Percentiles rank a stretch among this genome's conserved stretches.
These are phyloP conservation scores for Tolypocladium capitatum DNA, from an alignment of 2,329 filamentous ascomycete species.

Conservation along the genomic window DNA sequence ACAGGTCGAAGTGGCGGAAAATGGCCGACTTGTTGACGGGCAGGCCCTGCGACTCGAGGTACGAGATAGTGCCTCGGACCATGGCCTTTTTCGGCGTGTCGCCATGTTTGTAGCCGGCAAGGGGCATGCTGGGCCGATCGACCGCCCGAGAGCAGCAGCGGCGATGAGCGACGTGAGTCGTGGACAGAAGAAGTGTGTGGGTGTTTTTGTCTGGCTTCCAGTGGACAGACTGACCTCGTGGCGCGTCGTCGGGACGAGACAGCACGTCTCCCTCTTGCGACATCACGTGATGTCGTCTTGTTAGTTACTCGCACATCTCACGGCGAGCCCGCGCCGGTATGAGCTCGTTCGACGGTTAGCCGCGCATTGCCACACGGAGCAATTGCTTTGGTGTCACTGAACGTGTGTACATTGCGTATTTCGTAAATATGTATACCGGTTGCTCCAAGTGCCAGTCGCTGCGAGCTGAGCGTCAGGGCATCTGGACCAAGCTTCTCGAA, in stretches of 20 bases:
- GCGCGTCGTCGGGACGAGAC: neutral
- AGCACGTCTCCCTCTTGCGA: neutral
- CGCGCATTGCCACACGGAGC: neutral
- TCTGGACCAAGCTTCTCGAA: neutral
- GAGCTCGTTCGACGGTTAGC: neutral
- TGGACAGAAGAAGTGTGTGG: conserved; percentile 14
- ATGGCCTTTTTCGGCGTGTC: conserved; percentile 25
- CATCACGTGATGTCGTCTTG: neutral
- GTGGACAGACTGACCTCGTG: neutral
- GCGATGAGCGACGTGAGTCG: conserved; percentile 3
- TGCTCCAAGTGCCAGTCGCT: neutral
- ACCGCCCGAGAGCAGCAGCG: neutral
- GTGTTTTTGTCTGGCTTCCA: conserved; percentile 19
- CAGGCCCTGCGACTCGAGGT: conserved; percentile 23
- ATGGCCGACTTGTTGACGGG: conserved; percentile 26
- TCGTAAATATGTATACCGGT: neutral
- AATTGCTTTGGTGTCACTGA: neutral
- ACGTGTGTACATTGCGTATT: neutral
- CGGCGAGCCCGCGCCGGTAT: no score
- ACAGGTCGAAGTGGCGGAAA: conserved; percentile 24
- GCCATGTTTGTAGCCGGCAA: conserved; percentile 19
- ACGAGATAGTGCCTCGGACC: conserved; percentile 25
- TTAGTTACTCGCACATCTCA: no score
- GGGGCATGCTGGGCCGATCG: conserved; percentile 1
- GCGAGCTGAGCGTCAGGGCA: neutral